These are phyloP conservation scores for Fusarium stilboides DNA, from an alignment of 2,329 filamentous ascomycete genomes.

Conservation along the genomic window DNA sequence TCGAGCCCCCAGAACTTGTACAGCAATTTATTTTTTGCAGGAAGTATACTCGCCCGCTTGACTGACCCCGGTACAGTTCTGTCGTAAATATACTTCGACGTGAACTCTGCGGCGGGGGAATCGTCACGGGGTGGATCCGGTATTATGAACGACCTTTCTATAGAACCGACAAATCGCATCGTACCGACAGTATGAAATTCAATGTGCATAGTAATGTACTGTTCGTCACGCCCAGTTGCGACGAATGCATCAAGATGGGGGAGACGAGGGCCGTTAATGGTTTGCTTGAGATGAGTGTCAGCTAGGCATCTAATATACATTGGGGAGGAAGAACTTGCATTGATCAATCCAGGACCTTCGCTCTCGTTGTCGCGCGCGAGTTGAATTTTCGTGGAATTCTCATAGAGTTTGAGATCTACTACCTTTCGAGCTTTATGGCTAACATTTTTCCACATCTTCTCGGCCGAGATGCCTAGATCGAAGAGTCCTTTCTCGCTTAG, in stretches of 20 bases:
- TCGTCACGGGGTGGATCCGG: background rate
- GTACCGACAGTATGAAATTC: slow-evolving; percentile 47
- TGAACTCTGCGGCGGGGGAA: no score
- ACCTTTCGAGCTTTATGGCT: background rate
- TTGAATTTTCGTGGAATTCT: background rate
- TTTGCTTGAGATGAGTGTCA: slow-evolving; percentile 39
- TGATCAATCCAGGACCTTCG: slow-evolving; percentile 30
- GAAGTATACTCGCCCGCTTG: no score
- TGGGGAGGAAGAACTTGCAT: slow-evolving; percentile 31
- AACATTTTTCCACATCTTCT: slow-evolving; percentile 1
- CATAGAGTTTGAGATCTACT: background rate
- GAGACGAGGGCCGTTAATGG: slow-evolving; percentile 41
- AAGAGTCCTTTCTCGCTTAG: slow-evolving; percentile 8
- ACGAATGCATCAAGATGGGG: slow-evolving; percentile 49
- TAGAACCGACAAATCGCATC: slow-evolving; percentile 38
- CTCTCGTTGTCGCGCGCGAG: background rate
- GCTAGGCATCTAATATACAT: background rate
- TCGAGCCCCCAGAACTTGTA: slow-evolving; percentile 69
- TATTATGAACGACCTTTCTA: slow-evolving; percentile 9
- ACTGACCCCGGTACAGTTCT: background rate
- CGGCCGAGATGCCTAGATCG: slow-evolving; percentile 4
- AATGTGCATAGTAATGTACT: slow-evolving; percentile 23
- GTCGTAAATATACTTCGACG: background rate
- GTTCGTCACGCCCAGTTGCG: background rate
- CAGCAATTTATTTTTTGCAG: background rate